Conservation (phyloP, 768 basidiomycete genomes). For the Mycena pura region DNA sequence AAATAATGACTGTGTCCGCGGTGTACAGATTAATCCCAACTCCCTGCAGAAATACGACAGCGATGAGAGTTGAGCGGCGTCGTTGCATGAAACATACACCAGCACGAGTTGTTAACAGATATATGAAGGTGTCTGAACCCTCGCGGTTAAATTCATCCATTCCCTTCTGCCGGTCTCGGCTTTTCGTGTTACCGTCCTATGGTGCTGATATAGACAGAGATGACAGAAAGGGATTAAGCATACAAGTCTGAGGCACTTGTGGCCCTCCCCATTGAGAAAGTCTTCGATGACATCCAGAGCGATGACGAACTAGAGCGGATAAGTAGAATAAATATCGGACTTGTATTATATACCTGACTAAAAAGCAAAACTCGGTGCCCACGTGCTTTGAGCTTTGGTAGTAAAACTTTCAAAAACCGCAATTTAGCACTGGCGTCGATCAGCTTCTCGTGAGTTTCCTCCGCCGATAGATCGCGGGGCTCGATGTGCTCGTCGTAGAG, state of each 20-base stretch:
- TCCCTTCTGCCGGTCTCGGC: constrained; percentile 84
- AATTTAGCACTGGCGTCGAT: constrained; percentile 89
- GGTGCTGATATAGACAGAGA: neutral
- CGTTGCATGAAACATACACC: constrained; percentile 52
- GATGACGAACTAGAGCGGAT: constrained; percentile 74
- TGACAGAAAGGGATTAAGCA: constrained; percentile 21
- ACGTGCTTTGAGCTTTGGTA: constrained; percentile 83
- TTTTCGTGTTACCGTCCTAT: constrained; percentile 90
- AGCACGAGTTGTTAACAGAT: constrained; percentile 89
- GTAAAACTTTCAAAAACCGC: constrained; percentile 72
- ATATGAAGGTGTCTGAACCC: constrained; percentile 88
- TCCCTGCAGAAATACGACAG: constrained; percentile 54
- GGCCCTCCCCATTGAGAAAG: constrained; percentile 81
- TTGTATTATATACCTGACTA: constrained; percentile 69
- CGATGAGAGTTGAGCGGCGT: neutral
- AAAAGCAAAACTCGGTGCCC: constrained; percentile 92
- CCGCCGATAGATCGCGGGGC: constrained; percentile 59
- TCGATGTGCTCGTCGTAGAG: constrained; percentile 84
- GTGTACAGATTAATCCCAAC: constrained; percentile 89
- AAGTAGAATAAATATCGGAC: neutral
- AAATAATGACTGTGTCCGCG: constrained; percentile 93
- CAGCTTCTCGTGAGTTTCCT: constrained; percentile 78
- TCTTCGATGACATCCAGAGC: constrained; percentile 89
- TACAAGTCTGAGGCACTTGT: constrained; percentile 82
- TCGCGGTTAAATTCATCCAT: constrained; percentile 96